These are phyloP conservation scores for Trypanosoma caninum DNA, from an alignment of 208 protist genomes.

Conservation along the genomic window DNA sequence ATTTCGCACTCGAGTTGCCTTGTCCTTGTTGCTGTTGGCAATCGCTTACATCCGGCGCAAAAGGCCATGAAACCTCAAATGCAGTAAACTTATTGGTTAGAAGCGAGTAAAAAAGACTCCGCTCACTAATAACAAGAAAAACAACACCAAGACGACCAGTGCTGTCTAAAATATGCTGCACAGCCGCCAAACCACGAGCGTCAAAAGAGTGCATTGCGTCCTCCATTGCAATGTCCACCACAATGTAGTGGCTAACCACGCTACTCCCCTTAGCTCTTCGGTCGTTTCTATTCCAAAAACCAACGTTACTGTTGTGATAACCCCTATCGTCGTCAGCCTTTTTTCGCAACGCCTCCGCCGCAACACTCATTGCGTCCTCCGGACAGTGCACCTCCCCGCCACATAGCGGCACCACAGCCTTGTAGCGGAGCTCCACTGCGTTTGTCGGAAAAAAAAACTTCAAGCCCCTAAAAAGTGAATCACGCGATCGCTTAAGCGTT, in stretches of 20 bases:
- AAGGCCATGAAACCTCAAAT: slow-evolving; percentile 1
- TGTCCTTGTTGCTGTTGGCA: background rate
- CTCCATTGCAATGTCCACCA: slow-evolving; percentile 54
- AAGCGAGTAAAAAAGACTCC: slow-evolving; percentile 23
- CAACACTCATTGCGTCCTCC: slow-evolving; percentile 17
- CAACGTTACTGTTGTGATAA: background rate
- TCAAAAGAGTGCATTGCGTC: slow-evolving; percentile 5
- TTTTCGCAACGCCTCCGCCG: background rate
- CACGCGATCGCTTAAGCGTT: slow-evolving; percentile 36
- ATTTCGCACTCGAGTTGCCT: background rate
- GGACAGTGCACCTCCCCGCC: slow-evolving; percentile 12
- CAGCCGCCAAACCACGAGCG: background rate
- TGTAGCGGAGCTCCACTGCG: slow-evolving; percentile 40
- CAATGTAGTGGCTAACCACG: slow-evolving; percentile 28
- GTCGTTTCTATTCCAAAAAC: background rate
- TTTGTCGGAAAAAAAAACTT: slow-evolving; percentile 56
- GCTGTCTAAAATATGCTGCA: slow-evolving; percentile 7
- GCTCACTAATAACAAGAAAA: slow-evolving; percentile 17
- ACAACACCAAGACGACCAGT: background rate
- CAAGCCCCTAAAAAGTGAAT: slow-evolving; percentile 34
- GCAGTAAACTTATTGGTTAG: slow-evolving; percentile 19
- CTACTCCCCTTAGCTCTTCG: background rate
- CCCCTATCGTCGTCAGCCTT: background rate
- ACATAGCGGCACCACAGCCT: slow-evolving; percentile 24
- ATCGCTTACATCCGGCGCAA: background rate